Conservation (phyloP, 768 basidiomycete species). For the Trametes cinnabarina region DNA sequence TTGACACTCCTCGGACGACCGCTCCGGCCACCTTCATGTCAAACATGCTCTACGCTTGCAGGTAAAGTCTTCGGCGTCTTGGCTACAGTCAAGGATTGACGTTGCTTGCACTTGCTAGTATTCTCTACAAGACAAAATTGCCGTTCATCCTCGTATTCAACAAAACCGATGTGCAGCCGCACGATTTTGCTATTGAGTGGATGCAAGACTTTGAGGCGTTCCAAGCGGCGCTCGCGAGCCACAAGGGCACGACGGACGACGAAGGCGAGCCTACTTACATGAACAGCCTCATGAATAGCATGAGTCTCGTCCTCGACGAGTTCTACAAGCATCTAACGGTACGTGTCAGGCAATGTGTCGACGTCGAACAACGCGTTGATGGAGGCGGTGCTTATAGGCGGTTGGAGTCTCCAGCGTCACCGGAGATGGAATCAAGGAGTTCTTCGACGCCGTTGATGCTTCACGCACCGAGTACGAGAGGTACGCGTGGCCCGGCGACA, state of each 20-base stretch:
- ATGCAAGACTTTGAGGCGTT: slow-evolving; percentile 98
- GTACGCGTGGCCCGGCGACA: slow-evolving; percentile 46
- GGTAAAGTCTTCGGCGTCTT: slow-evolving; percentile 43
- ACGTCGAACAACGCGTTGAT: neutral
- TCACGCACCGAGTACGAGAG: slow-evolving; percentile 86
- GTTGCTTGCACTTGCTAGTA: slow-evolving; percentile 48
- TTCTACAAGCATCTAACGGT: slow-evolving; percentile 97
- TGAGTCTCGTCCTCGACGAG: slow-evolving; percentile 97
- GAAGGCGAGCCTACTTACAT: slow-evolving; percentile 96
- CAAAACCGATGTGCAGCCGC: slow-evolving; percentile 90
- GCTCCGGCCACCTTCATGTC: slow-evolving; percentile 99
- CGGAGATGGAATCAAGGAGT: slow-evolving; percentile 89
- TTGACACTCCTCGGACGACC: slow-evolving; percentile 93
- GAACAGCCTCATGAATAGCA: slow-evolving; percentile 98
- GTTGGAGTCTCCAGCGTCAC: slow-evolving; percentile 97
- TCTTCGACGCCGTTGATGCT: slow-evolving; percentile 88
- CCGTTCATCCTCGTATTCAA: slow-evolving; percentile 99
- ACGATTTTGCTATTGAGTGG: slow-evolving; percentile 94
- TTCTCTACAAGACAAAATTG: slow-evolving; percentile 95
- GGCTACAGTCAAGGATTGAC: neutral
- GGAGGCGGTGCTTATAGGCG: slow-evolving; percentile 47
- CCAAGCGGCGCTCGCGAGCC: slow-evolving; percentile 79
- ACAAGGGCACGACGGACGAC: slow-evolving; percentile 62
- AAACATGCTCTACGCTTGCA: slow-evolving; percentile 99
- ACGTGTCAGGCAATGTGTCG: slow-evolving; percentile 18